Evolutionary conservation across 352 stramenopile genomes (phyloP).

Genomic region (Globisporangium nunn): DNA sequence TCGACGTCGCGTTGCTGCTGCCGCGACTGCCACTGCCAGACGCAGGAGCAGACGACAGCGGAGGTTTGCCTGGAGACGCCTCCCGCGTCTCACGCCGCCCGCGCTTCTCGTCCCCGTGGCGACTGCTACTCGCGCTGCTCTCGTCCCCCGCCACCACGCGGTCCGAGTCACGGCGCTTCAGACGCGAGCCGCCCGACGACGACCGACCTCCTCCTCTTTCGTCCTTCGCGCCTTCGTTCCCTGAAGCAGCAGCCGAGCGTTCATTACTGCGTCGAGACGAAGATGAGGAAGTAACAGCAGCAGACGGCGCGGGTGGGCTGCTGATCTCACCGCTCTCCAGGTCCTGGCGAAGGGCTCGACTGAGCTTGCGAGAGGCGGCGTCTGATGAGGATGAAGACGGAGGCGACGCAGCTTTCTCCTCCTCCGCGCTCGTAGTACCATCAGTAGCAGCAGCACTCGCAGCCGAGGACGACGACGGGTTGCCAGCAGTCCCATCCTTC

Average conservation of each 20-base stretch:
- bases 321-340: constrained; percentile 52
- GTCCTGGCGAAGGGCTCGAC: constrained; percentile 26
- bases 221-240: background rate
- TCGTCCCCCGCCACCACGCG: constrained; percentile 1
- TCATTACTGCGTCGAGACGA: constrained; percentile 9
- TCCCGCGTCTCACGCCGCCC: constrained; percentile 23
- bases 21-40: background rate
- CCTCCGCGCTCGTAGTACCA: background rate
- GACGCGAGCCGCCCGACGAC: constrained; percentile 2
- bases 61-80: constrained; percentile 18
- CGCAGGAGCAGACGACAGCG: constrained; percentile 1
- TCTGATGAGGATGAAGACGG: constrained; percentile 1
- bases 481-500: background rate
- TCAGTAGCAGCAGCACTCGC: background rate
- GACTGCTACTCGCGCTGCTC: constrained; percentile 16
- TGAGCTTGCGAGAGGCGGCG: constrained; percentile 1
- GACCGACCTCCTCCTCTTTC: background rate
- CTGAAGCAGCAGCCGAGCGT: background rate
- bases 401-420: background rate
- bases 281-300: background rate
- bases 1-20: constrained; percentile 9
- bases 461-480: background rate
- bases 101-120: constrained; percentile 23
- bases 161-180: constrained; percentile 22
- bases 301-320: constrained; percentile 3